Evolutionary conservation across 306 rosid genomes (phyloP), one percentile per base, ranked within the genome.

Genomic region (Pterocarpus macrocarpus): DNA sequence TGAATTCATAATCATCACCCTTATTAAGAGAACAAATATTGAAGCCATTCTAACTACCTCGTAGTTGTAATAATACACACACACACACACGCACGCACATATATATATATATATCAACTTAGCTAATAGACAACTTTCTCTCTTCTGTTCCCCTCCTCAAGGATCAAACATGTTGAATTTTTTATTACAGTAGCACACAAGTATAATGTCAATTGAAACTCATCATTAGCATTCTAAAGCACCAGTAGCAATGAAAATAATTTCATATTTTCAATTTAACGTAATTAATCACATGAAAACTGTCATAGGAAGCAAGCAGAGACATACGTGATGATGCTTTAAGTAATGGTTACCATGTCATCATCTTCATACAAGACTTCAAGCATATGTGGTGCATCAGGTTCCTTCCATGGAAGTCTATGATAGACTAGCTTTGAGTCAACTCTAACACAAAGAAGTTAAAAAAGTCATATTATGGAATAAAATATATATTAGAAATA

Each of bases 401-500:
- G 97, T 83, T 95, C 99, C 79, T 87, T 89, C 99, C 99, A 95
- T 5, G 97, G 98, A 85, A 87, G 82, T 74, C 98, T 89, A 85
- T 86, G 97, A 87, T 95, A 95, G 14, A 90, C 92, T 76, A 95
- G 77, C 83, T 90, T 81, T 8, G 90, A 85, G 41, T 92, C 93
- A 65, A 73, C 85, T 68, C 98, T 95, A 78, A 75, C 41, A 73
- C 33, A 3, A 71, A 63, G 15, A 77, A 66, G 44, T 41, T 1
- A 64, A 9, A 5, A 38, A 63, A 34, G 5, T 82, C 50, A 77
- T 53, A 68, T 8, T 63, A 41, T 56, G 43, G 16, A 69, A 68
- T 41, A 47, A 69, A 70, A 53, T 63, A 63, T 1, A 1, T 3
- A 75, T 49, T 22, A 44, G 5, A 72, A 53, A 68, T 22, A 44